Evolutionary conservation across 768 basidiomycete genomes (phyloP), one percentile per base, ranked within the genome.

Genomic region (Lactarius tabidus): DNA sequence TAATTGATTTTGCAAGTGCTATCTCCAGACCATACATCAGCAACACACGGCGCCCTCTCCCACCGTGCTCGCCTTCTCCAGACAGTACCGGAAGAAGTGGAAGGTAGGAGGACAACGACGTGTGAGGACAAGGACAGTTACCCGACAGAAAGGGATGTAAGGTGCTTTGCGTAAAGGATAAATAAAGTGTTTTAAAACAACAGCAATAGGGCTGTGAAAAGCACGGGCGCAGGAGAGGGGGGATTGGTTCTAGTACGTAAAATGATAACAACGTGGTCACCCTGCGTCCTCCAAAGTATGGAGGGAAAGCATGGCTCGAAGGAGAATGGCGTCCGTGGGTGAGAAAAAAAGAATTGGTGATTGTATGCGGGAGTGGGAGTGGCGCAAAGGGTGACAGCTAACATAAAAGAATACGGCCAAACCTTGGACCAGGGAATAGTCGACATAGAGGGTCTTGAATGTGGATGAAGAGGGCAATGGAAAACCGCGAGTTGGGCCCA

Each of bases 281-380:
- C 57, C 64, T 59, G 28, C 9, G 17, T 36, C 45, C 35, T 52
- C 33, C 15, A 17, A 56, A 68, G 48, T 36, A 59, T n/a, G 61
- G 60, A 64, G 60, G 64, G 62, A 62, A 62, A 68, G 70, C 52
- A 62, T 66, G 67, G 72, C 81, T 70, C 86, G 85, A 84, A 80
- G 79, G 75, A 84, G 86, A 82, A 68, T 77, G 87, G 88, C 89
- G 89, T 90, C 89, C 89, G 87, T 88, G 77, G 79, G 75, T 76
- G 76, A 76, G 67, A 76, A 75, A 76, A 77, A 70, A 70, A 38
- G 33, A 64, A 63, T 28, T 75, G 76, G 81, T 76, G 76, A 76
- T 76, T 77, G 73, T 72, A 68, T 66, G 70, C 55, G 33, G 57
- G 70, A 71, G 65, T 75, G 64, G 73, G 70, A 73, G 74, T 60